Base-by-base conservation (phyloP, 352 stramenopile species). In the Blastocystis sp. region DNA sequence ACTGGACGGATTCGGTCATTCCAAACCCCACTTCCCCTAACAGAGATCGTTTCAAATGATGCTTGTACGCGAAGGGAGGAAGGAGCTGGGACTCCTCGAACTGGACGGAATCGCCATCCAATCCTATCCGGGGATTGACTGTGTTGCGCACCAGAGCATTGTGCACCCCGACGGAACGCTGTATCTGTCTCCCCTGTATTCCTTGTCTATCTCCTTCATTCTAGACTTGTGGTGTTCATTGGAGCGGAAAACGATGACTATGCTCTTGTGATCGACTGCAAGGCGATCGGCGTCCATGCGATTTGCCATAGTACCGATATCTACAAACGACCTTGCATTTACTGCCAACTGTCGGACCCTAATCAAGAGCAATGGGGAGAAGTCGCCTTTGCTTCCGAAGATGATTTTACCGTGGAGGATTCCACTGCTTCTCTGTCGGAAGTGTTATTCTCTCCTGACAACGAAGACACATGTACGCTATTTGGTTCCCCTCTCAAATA, bases 251-350 rank as follows among this genome's bases (percentile, higher is more conserved):
- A 63, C 14, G 69, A 81, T 21, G 69, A 81, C 27, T 81, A 64
- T 48, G 36, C 21, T 59, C 69, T 81, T 1, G 46, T 65, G 7
- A 38, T 81, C 24, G 69, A 81, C 27, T 81, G 63, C 27, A 54
- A 40, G 27, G 69, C 69, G 21, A 81, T 81, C 46, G 69, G 69
- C n/a, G 69, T 81, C 16, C 69, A 81, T 61, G 69, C 69, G 0
- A 64, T 81, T 46, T 81, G 69, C 36, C 69, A 81, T 51, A 81
- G 69, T 61, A 21, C 44, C 16, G 69, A 81, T 32, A 81, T 81
- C 27, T 81, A 81, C 42, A 63, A 63, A 51, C 44, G 56, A 3
- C 46, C 53, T n/a, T 81, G 69, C 53, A 64, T 81, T 32, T 81
- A 81, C 27, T 81, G 69, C 24, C 69, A 81, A 48, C 40, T 81